Evolutionary conservation across 257 asterid species (phyloP).

Genomic region (Solanum boliviense): DNA sequence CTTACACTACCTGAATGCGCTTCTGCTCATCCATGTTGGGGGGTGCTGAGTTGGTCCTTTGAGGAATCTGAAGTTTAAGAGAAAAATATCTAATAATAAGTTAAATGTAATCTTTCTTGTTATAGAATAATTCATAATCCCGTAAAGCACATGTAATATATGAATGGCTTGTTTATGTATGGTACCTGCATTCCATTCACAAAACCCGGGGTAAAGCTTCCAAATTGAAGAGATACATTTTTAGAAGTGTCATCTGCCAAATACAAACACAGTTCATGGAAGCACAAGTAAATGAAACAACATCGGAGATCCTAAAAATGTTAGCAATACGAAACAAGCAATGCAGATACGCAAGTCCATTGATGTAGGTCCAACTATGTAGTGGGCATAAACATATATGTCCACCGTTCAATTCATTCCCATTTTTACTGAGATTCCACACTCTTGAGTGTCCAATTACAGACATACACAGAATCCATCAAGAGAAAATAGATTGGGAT

Average conservation of each 20-base stretch:
- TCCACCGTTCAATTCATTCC: neutral
- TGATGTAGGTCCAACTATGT: neutral
- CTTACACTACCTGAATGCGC: neutral
- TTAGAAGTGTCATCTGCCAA: constrained; percentile 7
- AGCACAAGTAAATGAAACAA: neutral
- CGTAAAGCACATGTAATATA: neutral
- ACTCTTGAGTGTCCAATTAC: neutral
- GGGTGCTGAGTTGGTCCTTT: constrained; percentile 9
- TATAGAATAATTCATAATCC: neutral
- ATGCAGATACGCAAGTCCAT: neutral
- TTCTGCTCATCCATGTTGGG: constrained; percentile 8
- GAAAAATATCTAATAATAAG: neutral
- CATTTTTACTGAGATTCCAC: neutral
- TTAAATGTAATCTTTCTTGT: neutral
- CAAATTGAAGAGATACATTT: constrained; percentile 12
- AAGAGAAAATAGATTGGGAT: neutral
- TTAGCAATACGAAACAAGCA: neutral
- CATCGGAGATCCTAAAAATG: neutral
- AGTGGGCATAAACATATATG: neutral
- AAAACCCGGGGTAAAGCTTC: constrained; percentile 3
- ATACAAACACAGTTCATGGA: neutral
- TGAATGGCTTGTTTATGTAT: neutral
- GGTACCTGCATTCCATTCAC: constrained; percentile 16
- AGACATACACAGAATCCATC: neutral
- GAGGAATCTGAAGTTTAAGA: neutral